Evolutionary conservation across 805 yeast species (phyloP).

Genomic region (Scheffersomyces spartinae): DNA sequence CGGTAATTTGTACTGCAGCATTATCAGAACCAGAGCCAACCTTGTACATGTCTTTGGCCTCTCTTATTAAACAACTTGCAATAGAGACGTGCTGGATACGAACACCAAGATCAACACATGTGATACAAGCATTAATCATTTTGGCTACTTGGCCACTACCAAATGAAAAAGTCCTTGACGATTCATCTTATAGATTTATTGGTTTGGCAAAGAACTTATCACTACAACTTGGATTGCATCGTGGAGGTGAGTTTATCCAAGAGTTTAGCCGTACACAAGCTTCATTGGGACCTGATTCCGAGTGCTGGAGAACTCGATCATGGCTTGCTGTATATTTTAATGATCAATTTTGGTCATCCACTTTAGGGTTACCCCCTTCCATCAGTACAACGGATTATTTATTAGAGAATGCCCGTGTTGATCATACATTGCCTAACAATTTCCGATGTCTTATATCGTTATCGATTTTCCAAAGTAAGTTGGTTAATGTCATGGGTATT

Average conservation of each 20-base stretch:
- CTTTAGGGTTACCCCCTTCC: constrained; percentile 79
- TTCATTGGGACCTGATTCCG: constrained; percentile 73
- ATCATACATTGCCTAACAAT: constrained; percentile 50
- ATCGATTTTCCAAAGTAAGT: constrained; percentile 73
- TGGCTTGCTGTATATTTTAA: constrained; percentile 85
- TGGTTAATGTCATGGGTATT: constrained; percentile 79
- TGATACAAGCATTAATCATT: constrained; percentile 81
- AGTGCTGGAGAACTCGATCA: constrained; percentile 85
- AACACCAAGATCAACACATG: constrained; percentile 89
- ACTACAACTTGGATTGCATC: constrained; percentile 77
- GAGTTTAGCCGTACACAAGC: constrained; percentile 89
- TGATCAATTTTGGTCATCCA: constrained; percentile 86
- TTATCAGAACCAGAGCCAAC: constrained; percentile 81
- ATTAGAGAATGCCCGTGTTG: constrained; percentile 67
- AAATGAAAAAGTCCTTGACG: constrained; percentile 84
- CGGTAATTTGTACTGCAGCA: constrained; percentile 79
- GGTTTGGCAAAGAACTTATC: constrained; percentile 80
- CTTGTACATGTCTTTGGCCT: constrained; percentile 61
- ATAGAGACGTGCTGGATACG: constrained; percentile 88
- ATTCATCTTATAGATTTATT: constrained; percentile 79
- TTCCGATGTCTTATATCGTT: constrained; percentile 63
- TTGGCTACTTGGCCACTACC: constrained; percentile 88
- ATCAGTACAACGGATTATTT: constrained; percentile 69
- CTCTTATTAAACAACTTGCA: constrained; percentile 74
- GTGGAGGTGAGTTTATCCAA: constrained; percentile 78